These are phyloP conservation scores for Chalara sp. DNA, from an alignment of 2,329 filamentous ascomycete species.

Conservation along the genomic window DNA sequence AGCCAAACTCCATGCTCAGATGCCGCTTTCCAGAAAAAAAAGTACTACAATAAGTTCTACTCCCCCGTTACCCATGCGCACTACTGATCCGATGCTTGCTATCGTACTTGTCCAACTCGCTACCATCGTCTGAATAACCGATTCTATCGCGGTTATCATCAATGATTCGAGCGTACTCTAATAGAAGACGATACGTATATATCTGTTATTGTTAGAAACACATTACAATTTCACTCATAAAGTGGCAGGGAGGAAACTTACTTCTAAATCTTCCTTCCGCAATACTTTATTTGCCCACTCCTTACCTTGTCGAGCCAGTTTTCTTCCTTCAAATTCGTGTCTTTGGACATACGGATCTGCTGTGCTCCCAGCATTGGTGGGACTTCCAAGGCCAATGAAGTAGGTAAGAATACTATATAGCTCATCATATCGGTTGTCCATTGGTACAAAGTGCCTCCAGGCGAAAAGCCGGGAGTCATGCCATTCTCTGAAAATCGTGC, in stretches of 20 bases:
- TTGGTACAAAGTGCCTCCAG: slow-evolving; percentile 77
- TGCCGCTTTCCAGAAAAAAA: no score
- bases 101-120: slow-evolving; percentile 25
- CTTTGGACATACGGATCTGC: slow-evolving; percentile 32
- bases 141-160: slow-evolving; percentile 30
- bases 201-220: slow-evolving; percentile 27
- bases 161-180: slow-evolving; percentile 51
- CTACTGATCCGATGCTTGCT: slow-evolving; percentile 3
- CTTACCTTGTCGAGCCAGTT: slow-evolving; percentile 58
- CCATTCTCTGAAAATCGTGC: slow-evolving; percentile 75
- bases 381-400: slow-evolving; percentile 54
- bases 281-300: slow-evolving; percentile 68
- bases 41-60: background rate
- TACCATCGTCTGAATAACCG: slow-evolving; percentile 27
- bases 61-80: background rate
- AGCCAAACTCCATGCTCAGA: no score
- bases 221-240: background rate
- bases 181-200: slow-evolving; percentile 58
- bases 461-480: slow-evolving; percentile 67
- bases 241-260: slow-evolving; percentile 30
- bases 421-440: slow-evolving; percentile 68
- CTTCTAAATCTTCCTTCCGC: slow-evolving; percentile 65
- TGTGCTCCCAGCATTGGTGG: slow-evolving; percentile 39
- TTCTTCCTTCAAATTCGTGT: slow-evolving; percentile 50
- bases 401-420: slow-evolving; percentile 69